These are phyloP conservation scores for Podila clonocystis DNA, from an alignment of 192 early-diverging fungal species.

Conservation along the genomic window DNA sequence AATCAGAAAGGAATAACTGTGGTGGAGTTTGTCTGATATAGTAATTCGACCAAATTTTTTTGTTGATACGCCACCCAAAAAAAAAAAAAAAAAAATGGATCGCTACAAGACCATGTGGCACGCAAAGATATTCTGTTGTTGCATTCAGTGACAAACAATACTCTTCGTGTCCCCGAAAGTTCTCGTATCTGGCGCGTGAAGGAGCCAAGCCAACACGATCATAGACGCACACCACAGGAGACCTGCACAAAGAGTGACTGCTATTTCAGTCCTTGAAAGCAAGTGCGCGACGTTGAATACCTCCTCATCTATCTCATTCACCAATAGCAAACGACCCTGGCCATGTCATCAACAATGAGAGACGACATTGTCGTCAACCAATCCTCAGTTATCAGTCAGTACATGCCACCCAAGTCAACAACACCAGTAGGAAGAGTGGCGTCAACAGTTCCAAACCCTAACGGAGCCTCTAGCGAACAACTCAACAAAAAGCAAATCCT, in stretches of 20 bases:
- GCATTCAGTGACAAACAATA: too few species aligned
- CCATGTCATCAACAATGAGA: conserved; percentile 26
- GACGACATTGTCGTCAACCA: conserved; percentile 51
- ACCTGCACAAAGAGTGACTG: too few species aligned
- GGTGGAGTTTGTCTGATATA: not conserved
- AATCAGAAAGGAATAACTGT: not conserved
- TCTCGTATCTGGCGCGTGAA: not conserved
- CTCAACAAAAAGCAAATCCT: conserved; percentile 31
- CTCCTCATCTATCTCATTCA: not conserved
- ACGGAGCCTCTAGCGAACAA: not conserved
- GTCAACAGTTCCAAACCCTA: not conserved
- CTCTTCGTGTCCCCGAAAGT: too few species aligned
- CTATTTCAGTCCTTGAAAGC: too few species aligned
- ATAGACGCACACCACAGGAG: too few species aligned
- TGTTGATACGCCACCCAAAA: too few species aligned
- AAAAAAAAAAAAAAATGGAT: not conserved
- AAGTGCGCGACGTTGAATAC: not conserved
- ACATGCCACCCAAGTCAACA: conserved; percentile 21
- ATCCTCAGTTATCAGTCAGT: conserved; percentile 27
- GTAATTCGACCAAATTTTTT: too few species aligned
- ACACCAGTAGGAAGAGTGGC: not conserved
- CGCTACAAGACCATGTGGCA: too few species aligned
- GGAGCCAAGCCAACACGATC: too few species aligned
- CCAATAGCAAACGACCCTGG: not conserved
- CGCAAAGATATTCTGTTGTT: too few species aligned